Conservation (phyloP, 495 filamentous ascomycete genomes). For the Chaetomidium leptoderma region DNA sequence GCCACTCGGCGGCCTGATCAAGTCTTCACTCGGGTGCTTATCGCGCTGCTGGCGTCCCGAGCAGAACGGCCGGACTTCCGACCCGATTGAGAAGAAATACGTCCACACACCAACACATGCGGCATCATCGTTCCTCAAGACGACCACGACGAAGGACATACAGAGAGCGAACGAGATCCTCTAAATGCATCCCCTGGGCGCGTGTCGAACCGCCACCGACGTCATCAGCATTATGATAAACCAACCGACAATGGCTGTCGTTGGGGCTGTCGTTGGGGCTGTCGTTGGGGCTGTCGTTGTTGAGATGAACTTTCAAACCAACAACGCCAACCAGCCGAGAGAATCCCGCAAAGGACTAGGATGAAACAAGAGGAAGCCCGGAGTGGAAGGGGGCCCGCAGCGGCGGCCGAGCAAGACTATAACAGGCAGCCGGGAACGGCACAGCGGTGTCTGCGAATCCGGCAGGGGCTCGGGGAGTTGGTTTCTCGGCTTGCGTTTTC, state of each 20-base stretch:
- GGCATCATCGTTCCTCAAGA: conserved; percentile 38
- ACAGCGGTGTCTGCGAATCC: neutral
- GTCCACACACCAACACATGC: conserved; percentile 41
- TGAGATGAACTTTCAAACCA: neutral
- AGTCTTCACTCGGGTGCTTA: conserved; percentile 11
- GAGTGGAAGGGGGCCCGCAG: neutral
- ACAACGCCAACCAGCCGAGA: neutral
- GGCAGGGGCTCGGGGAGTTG: conserved; percentile 4
- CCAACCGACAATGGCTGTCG: neutral
- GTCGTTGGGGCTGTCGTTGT: too few relatives aligned
- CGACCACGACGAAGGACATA: conserved; percentile 37
- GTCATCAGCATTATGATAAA: neutral
- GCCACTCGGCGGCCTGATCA: conserved; percentile 24
- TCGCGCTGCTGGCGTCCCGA: conserved; percentile 13
- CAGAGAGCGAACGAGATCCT: conserved; percentile 35
- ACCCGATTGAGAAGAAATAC: conserved; percentile 28
- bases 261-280: too few relatives aligned
- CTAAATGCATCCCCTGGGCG: conserved; percentile 18
- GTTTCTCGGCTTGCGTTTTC: conserved; percentile 7
- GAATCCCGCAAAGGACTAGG: neutral
- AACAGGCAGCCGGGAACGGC: conserved; percentile 14
- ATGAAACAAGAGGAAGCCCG: neutral
- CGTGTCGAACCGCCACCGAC: neutral
- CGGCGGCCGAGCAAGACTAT: conserved; percentile 4
- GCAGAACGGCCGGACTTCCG: neutral